phyloP scores from a whole-genome alignment of 2,329 filamentous ascomycete species.

The Phyllosticta capitalensis region DNA sequence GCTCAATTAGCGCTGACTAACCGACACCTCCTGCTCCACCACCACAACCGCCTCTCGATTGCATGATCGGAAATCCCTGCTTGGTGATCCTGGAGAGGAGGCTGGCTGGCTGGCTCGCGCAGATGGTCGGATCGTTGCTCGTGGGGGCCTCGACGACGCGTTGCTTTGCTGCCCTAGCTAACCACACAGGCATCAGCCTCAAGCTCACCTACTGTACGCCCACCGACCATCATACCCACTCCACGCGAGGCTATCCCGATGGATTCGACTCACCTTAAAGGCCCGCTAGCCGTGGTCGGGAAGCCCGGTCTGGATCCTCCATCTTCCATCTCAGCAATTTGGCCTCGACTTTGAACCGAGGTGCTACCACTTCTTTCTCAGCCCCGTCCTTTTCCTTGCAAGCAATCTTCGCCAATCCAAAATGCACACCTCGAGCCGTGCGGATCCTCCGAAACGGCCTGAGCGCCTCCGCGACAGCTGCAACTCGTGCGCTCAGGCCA shows the following conservation, averaged over 20 bases:
- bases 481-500: background rate
- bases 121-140: background rate
- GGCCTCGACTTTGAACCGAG: background rate
- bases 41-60: background rate
- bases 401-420: background rate
- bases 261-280: background rate
- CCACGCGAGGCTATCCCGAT: background rate
- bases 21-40: background rate
- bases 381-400: background rate
- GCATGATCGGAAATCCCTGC: background rate
- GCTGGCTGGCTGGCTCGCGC: too few relatives aligned
- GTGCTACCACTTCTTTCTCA: background rate
- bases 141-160: background rate
- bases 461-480: background rate
- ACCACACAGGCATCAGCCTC: background rate
- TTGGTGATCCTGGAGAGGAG: background rate
- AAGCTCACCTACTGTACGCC: background rate
- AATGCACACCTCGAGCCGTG: background rate
- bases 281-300: background rate
- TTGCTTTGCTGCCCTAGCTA: background rate
- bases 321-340: background rate
- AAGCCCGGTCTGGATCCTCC: background rate
- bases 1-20: background rate
- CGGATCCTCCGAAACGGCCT: background rate
- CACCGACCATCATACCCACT: background rate